Evolutionary conservation across 148 eudicot species (phyloP), one percentile per base, ranked within the genome.

Genomic region (Diospyros kaki): DNA sequence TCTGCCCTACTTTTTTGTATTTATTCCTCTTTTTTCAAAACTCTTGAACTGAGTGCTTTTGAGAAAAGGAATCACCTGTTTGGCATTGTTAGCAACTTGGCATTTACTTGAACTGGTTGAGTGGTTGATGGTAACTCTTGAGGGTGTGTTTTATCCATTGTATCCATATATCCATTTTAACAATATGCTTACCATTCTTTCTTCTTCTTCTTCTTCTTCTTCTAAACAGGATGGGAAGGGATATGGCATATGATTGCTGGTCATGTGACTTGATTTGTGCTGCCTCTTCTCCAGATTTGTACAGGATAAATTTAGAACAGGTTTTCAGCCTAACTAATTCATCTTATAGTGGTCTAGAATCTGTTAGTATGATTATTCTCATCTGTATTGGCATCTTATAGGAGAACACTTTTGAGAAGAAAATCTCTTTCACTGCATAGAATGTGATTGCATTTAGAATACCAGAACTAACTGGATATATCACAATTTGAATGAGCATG

Each of bases 201-300:
- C n/a, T 41, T 0, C 5, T 0, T 28, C 0, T 0, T 28, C 0
- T 28, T 28, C 28, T 28, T 28, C 28, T 28, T 28, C 28, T 50
- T 43, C 69, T 54, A 50, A 74, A 62, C 84, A 94, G 98, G 88
- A 92, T 90, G 98, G 98, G 98, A 82, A 90, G 97, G 72, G 93
- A 92, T 87, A 81, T 92, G 54, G 83, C 80, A 73, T 95, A 95
- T 79, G 98, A 95, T 83, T 51, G 71, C 79, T 92, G 90, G 92
- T 92, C 97, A 38, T 95, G 98, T 76, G 98, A 94, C 80, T 81
- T 95, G 83, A 80, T 95, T 55, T 95, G 98, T 81, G 98, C 98
- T 74, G 98, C 96, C 83, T 95, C 98, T 53, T 95, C 98, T 46
- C 94, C 98, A 55, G 98, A 95, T 83, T 83, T 92, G 12, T 95